phyloP scores from a whole-genome alignment of 352 stramenopile species.

The Phytopythium helicoides region DNA sequence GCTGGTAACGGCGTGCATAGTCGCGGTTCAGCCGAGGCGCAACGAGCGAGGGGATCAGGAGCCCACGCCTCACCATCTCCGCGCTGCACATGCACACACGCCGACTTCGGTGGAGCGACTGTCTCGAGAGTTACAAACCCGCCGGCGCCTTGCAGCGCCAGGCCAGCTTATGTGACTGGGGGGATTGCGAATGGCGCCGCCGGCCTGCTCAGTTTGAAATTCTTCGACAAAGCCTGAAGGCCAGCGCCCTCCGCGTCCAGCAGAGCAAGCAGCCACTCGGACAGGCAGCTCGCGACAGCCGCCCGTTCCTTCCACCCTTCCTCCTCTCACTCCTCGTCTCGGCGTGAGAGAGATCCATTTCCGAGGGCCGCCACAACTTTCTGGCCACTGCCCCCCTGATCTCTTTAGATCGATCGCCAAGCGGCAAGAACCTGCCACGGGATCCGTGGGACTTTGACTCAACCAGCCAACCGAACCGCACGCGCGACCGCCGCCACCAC shows the following conservation, averaged over 20 bases:
- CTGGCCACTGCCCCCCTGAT: constrained; percentile 12
- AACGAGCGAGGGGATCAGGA: constrained; percentile 6
- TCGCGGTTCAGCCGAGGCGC: neutral
- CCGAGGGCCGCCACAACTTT: no score
- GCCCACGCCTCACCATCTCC: neutral
- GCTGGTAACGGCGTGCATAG: constrained; percentile 6
- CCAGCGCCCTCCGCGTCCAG: constrained; percentile 6
- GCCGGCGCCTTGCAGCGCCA: neutral
- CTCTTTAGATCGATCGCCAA: constrained; percentile 15
- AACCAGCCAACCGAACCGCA: no score
- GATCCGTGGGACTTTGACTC: neutral
- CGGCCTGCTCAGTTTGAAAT: constrained; percentile 2
- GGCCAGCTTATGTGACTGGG: neutral
- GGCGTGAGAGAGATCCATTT: constrained; percentile 11
- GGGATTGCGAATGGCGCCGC: constrained; percentile 4
- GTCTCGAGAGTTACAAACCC: constrained; percentile 5
- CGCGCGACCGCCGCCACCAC: constrained; percentile 6
- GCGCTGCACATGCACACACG: neutral
- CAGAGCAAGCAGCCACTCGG: constrained; percentile 30
- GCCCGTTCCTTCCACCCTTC: constrained; percentile 3
- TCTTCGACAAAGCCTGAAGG: constrained; percentile 8
- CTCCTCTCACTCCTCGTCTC: neutral
- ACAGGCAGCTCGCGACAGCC: constrained; percentile 25
- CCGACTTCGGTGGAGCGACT: constrained; percentile 6
- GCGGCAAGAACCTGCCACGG: constrained; percentile 10